phyloP scores from a whole-genome alignment of 805 yeast genomes.

The Wickerhamiella azyma region DNA sequence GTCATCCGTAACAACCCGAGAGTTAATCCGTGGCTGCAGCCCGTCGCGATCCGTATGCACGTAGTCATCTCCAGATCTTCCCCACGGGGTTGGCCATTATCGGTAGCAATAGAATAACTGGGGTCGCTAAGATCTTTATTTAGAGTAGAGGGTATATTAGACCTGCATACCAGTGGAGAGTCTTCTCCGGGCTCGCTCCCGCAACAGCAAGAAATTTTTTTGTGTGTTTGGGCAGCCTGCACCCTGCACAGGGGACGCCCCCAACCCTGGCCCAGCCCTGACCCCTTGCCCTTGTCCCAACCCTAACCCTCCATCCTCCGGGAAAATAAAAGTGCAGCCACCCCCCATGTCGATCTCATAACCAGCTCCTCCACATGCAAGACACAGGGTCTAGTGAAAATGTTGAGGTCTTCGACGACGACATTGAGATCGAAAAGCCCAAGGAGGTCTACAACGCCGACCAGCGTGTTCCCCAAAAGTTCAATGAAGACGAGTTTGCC shows the following conservation, averaged over 20 bases:
- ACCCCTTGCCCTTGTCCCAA: not conserved
- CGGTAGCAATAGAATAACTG: not conserved
- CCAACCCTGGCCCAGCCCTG: too few relatives aligned
- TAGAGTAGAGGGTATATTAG: too few relatives aligned
- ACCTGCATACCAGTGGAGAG: too few relatives aligned
- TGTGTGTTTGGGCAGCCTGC: too few relatives aligned
- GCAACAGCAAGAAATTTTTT: too few relatives aligned
- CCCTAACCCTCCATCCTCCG: not conserved
- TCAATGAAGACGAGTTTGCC: constrained; percentile 6
- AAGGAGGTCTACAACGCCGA: not conserved
- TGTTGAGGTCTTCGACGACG: constrained; percentile 4
- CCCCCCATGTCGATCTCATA: too few relatives aligned
- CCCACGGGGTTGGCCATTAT: not conserved
- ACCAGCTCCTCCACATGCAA: too few relatives aligned
- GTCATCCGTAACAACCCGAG: not conserved
- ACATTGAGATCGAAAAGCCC: constrained; percentile 1
- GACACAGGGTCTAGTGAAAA: not conserved
- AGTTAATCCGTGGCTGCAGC: not conserved
- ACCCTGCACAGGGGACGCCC: too few relatives aligned
- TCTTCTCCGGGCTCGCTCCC: too few relatives aligned
- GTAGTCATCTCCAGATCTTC: not conserved
- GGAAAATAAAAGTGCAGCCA: not conserved
- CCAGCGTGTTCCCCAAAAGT: not conserved
- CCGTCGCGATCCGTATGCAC: not conserved
- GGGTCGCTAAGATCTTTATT: not conserved